Evolutionary conservation across 73 alveolate species (phyloP), one percentile per base, ranked within the genome.

Genomic region (Paramecium caudatum): DNA sequence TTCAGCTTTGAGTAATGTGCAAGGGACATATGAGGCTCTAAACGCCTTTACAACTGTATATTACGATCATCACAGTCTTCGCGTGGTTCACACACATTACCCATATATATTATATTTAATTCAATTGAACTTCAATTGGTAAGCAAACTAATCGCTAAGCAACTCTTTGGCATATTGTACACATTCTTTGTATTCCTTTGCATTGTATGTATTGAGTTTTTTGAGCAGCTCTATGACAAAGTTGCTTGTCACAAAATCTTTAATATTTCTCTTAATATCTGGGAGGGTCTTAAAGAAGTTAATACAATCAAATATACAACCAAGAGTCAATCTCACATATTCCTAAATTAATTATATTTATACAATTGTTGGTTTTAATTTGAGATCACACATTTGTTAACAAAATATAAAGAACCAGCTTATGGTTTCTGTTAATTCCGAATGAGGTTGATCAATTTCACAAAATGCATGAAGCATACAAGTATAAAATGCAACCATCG

Each of bases 291-390:
- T 17, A 68, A 34, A 68, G 84, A 68, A 68, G 37, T 68, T 34
- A 2, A 49, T 17, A 33, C 47, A 34, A 68, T 68, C 84, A 68
- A 68, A 68, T 68, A 68, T 68, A 37, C 47, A 32, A 68, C 50
- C 17, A 9, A 68, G 19, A 4, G 61, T 34, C 46, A 34, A 68
- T 68, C 50, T 10, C 19, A 37, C 84, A 68, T 34, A 68, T 68
- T 68, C 84, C 84, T 68, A 68, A 12, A 12, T 68, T 10, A 68
- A 8, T 34, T 9, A 34, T 34, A 33, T 12, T 34, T 30, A 30
- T 74, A 74, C 88, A 19, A 43, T 45, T 41, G 88, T 74, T 0
- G 88, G 88, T 39, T 74, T 74, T 43, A 74, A 74, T 45, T 74
- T 74, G 30, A 27, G 8, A 39, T 27, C 55, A 16, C 88, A 74